These are phyloP conservation scores for Litsea cubeba DNA, from an alignment of 164 flowering plant genomes.

Conservation along the genomic window DNA sequence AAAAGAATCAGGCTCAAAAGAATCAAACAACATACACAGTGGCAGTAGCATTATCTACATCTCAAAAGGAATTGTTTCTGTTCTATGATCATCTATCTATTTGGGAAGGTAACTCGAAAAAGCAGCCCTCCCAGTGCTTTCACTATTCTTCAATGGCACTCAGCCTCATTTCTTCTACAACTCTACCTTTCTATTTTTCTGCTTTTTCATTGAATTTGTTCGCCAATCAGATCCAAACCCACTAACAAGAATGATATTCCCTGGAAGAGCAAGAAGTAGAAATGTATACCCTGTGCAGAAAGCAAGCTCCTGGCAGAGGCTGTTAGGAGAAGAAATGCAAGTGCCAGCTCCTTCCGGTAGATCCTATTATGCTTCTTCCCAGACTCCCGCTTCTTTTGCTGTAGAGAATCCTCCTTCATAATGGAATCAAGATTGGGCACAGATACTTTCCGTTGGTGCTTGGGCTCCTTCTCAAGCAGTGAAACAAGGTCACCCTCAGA, in stretches of 20 bases:
- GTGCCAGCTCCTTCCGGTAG: conserved; percentile 76
- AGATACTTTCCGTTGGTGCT: conserved; percentile 49
- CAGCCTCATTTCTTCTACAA: conserved; percentile 4
- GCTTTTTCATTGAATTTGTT: conserved; percentile 57
- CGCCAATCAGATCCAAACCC: conserved; percentile 93
- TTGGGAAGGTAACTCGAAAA: conserved; percentile 4
- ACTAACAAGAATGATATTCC: conserved; percentile 90
- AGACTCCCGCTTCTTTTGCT: conserved; percentile 21
- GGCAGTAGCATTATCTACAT: conserved; percentile 22
- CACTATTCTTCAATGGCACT: conserved; percentile 8
- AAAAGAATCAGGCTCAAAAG: conserved; percentile 45
- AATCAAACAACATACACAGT: conserved; percentile 27
- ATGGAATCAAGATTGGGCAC: conserved; percentile 55
- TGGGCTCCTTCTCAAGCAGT: conserved; percentile 51
- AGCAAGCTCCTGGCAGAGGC: conserved; percentile 89
- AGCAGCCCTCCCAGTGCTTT: conserved; percentile 4
- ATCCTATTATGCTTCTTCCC: conserved; percentile 86
- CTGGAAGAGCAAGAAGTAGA: conserved; percentile 95
- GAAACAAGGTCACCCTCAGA: conserved; percentile 85
- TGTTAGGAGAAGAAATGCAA: conserved; percentile 89
- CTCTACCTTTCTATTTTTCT: neutral
- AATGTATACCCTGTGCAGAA: conserved; percentile 96
- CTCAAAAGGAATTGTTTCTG: conserved; percentile 5
- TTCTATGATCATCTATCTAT: neutral
- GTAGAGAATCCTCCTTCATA: conserved; percentile 31